A percentile compares a stretch with the other conserved stretches of the same genome.
phyloP scores from a whole-genome alignment of 2,329 filamentous ascomycete species.

The Phialophora tarda region DNA sequence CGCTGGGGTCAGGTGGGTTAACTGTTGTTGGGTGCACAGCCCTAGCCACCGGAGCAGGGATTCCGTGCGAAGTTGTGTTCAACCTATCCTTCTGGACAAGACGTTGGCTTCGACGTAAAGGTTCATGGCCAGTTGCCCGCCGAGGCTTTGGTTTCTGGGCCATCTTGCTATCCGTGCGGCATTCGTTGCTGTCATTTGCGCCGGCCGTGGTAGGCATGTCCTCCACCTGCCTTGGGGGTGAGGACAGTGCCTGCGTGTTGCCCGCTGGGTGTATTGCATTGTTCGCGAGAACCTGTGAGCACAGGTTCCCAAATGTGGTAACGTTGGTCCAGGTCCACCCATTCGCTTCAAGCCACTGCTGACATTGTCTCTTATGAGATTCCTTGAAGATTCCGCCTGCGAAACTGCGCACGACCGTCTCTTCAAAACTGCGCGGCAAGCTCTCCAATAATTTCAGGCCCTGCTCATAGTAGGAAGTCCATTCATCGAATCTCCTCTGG shows the following conservation, averaged over 20 bases:
- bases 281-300: constrained; percentile 26
- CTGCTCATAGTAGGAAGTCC: constrained; percentile 30
- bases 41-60: neutral
- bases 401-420: constrained; percentile 30
- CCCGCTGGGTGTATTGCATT: neutral
- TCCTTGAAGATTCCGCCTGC: constrained; percentile 28
- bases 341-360: constrained; percentile 32
- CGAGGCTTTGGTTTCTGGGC: neutral
- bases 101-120: constrained; percentile 30
- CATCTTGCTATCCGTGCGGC: neutral
- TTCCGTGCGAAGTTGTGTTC: neutral
- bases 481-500: constrained; percentile 33
- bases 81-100: constrained; percentile 13
- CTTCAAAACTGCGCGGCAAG: constrained; percentile 28
- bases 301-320: constrained; percentile 21
- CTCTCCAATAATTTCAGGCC: constrained; percentile 20
- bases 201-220: neutral
- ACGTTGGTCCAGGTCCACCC: constrained; percentile 37
- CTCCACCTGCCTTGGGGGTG: constrained; percentile 5
- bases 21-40: neutral
- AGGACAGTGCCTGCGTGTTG: neutral
- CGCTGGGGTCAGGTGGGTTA: neutral
- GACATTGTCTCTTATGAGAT: constrained; percentile 31
- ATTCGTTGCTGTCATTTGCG: neutral
- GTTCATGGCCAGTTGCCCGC: neutral